Percentiles rank a stretch among this genome's conserved stretches.
phyloP scores from a whole-genome alignment of 495 filamentous ascomycete genomes.

The Polyplosphaeria fusca region DNA sequence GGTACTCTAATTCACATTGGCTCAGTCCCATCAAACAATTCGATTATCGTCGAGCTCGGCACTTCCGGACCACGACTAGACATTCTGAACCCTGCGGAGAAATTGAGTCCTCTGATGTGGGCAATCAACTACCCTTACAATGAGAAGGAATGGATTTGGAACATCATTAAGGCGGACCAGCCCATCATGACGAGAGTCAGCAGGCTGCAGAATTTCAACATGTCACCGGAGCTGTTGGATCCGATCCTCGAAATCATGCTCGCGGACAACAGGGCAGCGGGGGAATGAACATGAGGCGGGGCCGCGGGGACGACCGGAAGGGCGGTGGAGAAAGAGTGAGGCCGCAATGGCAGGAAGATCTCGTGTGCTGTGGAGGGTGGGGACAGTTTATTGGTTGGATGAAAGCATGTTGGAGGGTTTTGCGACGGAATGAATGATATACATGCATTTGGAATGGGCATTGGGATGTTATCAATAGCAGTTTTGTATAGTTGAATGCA shows the following conservation, averaged over 20 bases:
- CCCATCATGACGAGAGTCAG: constrained; percentile 16
- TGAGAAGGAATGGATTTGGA: constrained; percentile 20
- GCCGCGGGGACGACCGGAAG: too few relatives aligned
- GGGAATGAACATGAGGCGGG: too few relatives aligned
- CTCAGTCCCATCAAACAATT: constrained; percentile 10
- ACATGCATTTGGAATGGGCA: too few relatives aligned
- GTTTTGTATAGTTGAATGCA: too few relatives aligned
- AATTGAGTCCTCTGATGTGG: constrained; percentile 15
- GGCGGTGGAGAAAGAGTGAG: too few relatives aligned
- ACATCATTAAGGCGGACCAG: constrained; percentile 3
- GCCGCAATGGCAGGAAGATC: too few relatives aligned
- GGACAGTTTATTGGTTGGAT: too few relatives aligned
- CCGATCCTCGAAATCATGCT: constrained; percentile 28
- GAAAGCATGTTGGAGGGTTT: too few relatives aligned
- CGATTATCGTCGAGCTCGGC: constrained; percentile 24
- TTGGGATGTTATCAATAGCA: too few relatives aligned
- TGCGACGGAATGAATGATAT: too few relatives aligned
- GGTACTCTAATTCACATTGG: constrained; percentile 19
- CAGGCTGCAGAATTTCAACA: constrained; percentile 22
- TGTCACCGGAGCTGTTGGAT: constrained; percentile 25
- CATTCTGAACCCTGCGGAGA: constrained; percentile 16
- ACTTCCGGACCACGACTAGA: constrained; percentile 29
- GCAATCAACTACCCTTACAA: constrained; percentile 23
- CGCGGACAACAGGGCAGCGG: constrained; percentile 29
- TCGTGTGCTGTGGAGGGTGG: too few relatives aligned